Evolutionary conservation across 164 flowering plant genomes (phyloP).

Genomic region (Piper betle): DNA sequence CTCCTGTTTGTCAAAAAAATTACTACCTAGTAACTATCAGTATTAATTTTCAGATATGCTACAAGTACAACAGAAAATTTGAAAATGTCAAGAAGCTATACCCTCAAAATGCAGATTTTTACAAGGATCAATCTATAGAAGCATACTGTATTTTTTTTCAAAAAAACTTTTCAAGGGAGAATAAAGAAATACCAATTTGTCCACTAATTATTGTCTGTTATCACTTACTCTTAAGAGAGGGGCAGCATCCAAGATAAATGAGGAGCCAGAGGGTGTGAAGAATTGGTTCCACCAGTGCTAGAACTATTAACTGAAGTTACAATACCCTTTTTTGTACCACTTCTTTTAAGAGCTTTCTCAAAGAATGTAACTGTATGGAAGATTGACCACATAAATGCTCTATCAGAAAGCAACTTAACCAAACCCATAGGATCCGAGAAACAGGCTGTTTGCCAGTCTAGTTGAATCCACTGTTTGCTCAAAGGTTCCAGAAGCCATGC

Average conservation of each 20-base stretch:
- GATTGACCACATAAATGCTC: slow-evolving; percentile 78
- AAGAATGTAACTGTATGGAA: slow-evolving; percentile 89
- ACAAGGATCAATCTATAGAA: too few species aligned
- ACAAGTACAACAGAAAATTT: too few species aligned
- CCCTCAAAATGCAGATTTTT: too few species aligned
- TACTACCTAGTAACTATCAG: too few species aligned
- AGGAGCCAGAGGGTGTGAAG: slow-evolving; percentile 67
- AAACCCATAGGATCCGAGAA: slow-evolving; percentile 67
- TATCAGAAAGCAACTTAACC: slow-evolving; percentile 53
- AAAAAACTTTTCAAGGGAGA: too few species aligned
- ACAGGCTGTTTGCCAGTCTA: slow-evolving; percentile 82
- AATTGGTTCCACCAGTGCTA: slow-evolving; percentile 9
- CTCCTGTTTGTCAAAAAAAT: too few species aligned
- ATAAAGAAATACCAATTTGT: too few species aligned
- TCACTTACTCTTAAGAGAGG: slow-evolving; percentile 74
- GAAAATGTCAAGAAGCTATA: too few species aligned
- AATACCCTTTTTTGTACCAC: slow-evolving; percentile 54
- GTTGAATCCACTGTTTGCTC: slow-evolving; percentile 70
- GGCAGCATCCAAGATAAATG: slow-evolving; percentile 96
- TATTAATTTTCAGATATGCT: too few species aligned
- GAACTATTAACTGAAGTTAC: slow-evolving; percentile 22
- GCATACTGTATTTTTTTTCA: too few species aligned
- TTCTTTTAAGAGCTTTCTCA: slow-evolving; percentile 94
- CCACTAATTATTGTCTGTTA: too few species aligned
- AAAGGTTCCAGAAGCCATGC: slow-evolving; percentile 93